Conservation (phyloP, 306 rosid genomes). For the Acacia acuminata region DNA sequence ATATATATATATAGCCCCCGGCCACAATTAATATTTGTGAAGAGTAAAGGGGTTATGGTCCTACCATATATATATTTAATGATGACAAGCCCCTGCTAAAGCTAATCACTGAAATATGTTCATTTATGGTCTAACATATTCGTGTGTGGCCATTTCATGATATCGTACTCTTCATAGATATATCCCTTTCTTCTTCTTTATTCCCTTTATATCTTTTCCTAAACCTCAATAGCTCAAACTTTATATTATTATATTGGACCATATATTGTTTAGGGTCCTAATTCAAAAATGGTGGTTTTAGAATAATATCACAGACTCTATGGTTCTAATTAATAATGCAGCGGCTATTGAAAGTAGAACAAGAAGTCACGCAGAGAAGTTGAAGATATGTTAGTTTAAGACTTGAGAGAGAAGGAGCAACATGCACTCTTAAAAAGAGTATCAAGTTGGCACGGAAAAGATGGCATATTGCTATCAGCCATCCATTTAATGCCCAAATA, state of each 20-base stretch:
- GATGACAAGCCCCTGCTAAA: slow-evolving; percentile 3
- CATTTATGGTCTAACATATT: not conserved
- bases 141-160: not conserved
- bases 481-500: slow-evolving; percentile 4
- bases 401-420: not conserved
- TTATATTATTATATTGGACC: not conserved
- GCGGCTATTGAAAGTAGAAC: not conserved
- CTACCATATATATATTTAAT: not conserved
- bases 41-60: not conserved
- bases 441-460: slow-evolving; percentile 10
- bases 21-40: not conserved
- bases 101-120: not conserved
- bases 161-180: slow-evolving; percentile 4
- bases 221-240: not conserved
- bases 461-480: not conserved
- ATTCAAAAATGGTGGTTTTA: no score
- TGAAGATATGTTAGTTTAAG: not conserved
- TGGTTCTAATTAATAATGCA: not conserved
- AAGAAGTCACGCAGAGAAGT: not conserved
- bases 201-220: not conserved
- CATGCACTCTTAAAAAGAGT: not conserved
- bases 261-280: not conserved
- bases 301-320: not conserved
- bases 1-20: not conserved
- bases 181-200: not conserved